phyloP scores from a whole-genome alignment of 305 asterid genomes.

The Fraxinus sp. region DNA sequence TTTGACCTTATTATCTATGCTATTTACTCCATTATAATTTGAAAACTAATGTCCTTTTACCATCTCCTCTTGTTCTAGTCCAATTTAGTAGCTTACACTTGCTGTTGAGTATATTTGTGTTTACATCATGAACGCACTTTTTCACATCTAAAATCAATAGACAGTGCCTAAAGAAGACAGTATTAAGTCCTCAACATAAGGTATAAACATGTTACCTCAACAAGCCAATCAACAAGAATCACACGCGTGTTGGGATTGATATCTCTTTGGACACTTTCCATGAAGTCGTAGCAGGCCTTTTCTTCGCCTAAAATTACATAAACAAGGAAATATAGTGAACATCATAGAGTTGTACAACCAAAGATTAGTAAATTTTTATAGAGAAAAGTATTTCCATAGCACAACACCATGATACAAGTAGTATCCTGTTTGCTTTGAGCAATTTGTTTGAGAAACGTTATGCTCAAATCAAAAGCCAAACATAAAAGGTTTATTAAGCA shows the following conservation, averaged over 20 bases:
- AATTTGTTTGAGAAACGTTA: too few species aligned
- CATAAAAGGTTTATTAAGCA: too few species aligned
- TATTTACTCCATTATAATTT: too few species aligned
- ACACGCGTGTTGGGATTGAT: slow-evolving; percentile 48
- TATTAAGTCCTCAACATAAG: neutral
- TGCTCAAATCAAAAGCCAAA: too few species aligned
- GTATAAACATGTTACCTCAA: slow-evolving; percentile 44
- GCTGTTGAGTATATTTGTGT: too few species aligned
- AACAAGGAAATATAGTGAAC: neutral
- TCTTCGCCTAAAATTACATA: slow-evolving; percentile 33
- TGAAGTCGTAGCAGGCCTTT: slow-evolving; percentile 53
- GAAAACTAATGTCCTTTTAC: too few species aligned
- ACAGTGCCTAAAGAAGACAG: neutral
- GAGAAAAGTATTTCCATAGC: neutral
- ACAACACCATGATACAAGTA: neutral
- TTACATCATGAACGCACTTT: too few species aligned
- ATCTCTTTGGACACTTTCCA: slow-evolving; percentile 49
- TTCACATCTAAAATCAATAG: too few species aligned
- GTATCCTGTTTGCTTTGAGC: neutral
- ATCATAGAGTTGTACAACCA: neutral
- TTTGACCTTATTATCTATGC: too few species aligned
- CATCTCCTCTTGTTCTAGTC: too few species aligned
- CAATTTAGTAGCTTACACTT: too few species aligned
- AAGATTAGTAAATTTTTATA: neutral
- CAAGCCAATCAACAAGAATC: slow-evolving; percentile 48